Evolutionary conservation across 768 basidiomycete species (phyloP), one percentile per base, ranked within the genome.

Genomic region (Galerina marginata): DNA sequence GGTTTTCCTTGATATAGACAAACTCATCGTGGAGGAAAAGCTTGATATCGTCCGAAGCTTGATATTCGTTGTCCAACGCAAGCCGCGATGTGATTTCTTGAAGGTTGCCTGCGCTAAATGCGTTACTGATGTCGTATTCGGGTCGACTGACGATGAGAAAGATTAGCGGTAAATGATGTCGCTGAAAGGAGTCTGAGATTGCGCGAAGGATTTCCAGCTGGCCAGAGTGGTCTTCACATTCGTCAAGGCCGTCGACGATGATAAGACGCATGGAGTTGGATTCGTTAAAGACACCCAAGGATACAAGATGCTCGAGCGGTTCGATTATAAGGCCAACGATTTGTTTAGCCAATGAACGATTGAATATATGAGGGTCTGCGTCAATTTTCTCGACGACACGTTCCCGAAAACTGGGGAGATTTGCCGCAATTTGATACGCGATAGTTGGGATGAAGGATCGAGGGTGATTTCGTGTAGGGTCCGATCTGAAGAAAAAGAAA

Each of bases 401-500:
- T 3, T 23, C 42, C n/a, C 47, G 55, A 16, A 56, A 54, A 14
- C n/a, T 26, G 20, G 48, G 52, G 55, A 50, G 25, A n/a, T 50
- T 43, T 2, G 50, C 25, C 7, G 65, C 65, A 6, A 78, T 60
- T 44, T 77, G 77, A 2, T 66, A 71, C 2, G 71, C 72, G 25
- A 78, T 54, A 0, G 77, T 75, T 2, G 75, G 62, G 4, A 77
- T 52, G 4, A 78, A 65, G 15, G 67, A 62, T 29, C 56, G 63
- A 4, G 63, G 67, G 10, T 65, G 64, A 1, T 66, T 68, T 9
- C 74, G 65, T 29, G 65, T 67, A 7, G 61, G 49, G 40, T 71
- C 70, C 12, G 67, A 64, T 16, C 71, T 60, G 1, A 71, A 76
- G 64, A 77, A 76, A 60, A 78, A 78, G 65, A 77, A 78, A 47